Percentiles rank a stretch among this genome's conserved stretches.
Evolutionary conservation across 1,284 basidiomycete species (phyloP).

Genomic region (Ustilago crameri): DNA sequence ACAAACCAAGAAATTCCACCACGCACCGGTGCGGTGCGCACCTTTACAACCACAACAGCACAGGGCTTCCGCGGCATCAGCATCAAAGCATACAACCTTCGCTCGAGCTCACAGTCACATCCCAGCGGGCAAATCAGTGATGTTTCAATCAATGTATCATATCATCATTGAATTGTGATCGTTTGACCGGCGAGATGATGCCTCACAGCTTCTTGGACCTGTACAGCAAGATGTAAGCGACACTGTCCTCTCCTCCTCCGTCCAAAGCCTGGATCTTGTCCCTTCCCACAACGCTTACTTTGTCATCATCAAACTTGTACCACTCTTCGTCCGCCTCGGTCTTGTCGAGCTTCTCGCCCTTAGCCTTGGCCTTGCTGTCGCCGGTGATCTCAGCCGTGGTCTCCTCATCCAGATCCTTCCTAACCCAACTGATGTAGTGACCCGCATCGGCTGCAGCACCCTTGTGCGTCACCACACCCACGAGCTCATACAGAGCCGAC

Average conservation of each 20-base stretch:
- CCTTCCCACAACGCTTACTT: conserved; percentile 52
- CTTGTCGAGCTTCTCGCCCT: conserved; percentile 22
- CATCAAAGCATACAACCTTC: no score
- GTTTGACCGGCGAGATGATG: no score
- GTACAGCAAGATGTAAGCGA: conserved; percentile 65
- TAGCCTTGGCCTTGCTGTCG: not conserved
- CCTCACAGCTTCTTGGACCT: conserved; percentile 45
- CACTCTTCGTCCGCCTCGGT: conserved; percentile 58
- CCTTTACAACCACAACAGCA: no score
- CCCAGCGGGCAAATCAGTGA: no score
- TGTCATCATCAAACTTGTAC: conserved; percentile 68
- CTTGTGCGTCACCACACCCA: conserved; percentile 96
- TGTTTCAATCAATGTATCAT: no score
- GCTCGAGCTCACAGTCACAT: no score
- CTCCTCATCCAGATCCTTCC: conserved; percentile 49
- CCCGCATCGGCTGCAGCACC: conserved; percentile 92
- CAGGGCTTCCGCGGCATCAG: no score
- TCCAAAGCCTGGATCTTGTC: conserved; percentile 64
- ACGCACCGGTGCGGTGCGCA: no score
- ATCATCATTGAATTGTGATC: no score
- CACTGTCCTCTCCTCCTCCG: conserved; percentile 66
- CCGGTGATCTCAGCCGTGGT: conserved; percentile 1
- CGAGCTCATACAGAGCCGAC: conserved; percentile 84
- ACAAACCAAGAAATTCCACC: no score
- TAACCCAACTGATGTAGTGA: conserved; percentile 89